These are phyloP conservation scores for Vachellia collinsii DNA, from an alignment of 306 rosid genomes.

Conservation along the genomic window DNA sequence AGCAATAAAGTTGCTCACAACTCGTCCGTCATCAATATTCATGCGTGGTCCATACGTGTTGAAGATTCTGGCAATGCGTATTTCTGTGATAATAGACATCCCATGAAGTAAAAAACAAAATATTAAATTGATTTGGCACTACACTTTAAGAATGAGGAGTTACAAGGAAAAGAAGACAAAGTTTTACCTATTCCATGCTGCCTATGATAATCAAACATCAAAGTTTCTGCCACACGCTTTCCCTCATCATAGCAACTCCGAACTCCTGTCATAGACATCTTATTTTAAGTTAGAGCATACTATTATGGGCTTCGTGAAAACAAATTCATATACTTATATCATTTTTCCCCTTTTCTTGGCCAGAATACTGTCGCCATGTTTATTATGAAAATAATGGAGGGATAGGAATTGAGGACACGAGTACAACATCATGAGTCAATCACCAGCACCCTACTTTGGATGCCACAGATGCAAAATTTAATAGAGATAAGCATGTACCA, in stretches of 20 bases:
- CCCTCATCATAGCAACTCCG: slow-evolving; percentile 87
- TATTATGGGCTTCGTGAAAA: background rate
- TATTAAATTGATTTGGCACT: background rate
- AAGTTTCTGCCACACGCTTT: slow-evolving; percentile 77
- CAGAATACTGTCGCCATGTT: background rate
- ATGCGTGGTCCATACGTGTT: slow-evolving; percentile 83
- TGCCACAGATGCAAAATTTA: background rate
- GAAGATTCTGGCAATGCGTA: slow-evolving; percentile 76
- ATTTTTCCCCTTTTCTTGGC: background rate
- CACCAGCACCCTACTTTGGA: background rate
- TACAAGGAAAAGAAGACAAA: slow-evolving; percentile 17
- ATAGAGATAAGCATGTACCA: slow-evolving; percentile 42
- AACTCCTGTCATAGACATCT: slow-evolving; percentile 50
- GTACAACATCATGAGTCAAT: background rate
- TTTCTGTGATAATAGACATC: slow-evolving; percentile 40
- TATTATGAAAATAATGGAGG: slow-evolving; percentile 1
- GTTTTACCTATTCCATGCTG: slow-evolving; percentile 70
- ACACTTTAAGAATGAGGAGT: background rate
- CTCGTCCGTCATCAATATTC: slow-evolving; percentile 82
- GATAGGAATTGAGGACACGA: background rate
- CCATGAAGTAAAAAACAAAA: background rate
- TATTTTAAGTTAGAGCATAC: background rate
- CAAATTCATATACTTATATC: background rate
- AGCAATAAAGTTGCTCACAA: slow-evolving; percentile 74
- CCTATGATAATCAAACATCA: slow-evolving; percentile 80